Percentiles rank a stretch among this genome's conserved stretches.
phyloP scores from a whole-genome alignment of 1,284 basidiomycete genomes.

The Microbotryum violaceum region DNA sequence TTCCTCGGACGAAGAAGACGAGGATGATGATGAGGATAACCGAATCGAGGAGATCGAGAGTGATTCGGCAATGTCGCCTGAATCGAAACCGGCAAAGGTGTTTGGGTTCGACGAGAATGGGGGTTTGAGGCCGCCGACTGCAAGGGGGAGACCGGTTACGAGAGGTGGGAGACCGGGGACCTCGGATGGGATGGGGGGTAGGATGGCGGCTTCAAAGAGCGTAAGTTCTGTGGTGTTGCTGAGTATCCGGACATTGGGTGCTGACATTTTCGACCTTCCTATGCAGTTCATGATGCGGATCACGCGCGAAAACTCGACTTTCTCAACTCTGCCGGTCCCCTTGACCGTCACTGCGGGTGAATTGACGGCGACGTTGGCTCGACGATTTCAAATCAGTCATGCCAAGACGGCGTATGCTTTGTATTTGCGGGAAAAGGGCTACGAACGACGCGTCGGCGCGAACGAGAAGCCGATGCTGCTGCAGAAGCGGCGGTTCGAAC shows the following conservation, averaged over 20 bases:
- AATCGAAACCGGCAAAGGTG: conserved; percentile 13
- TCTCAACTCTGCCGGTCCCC: conserved; percentile 34
- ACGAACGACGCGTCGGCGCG: conserved; percentile 62
- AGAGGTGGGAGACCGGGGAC: conserved; percentile 29
- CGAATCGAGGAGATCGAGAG: conserved; percentile 32
- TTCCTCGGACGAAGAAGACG: conserved; percentile 37
- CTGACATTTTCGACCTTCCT: not conserved
- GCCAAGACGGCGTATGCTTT: conserved; percentile 17
- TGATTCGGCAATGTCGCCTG: not conserved
- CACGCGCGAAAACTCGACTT: conserved; percentile 33
- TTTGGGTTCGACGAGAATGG: conserved; percentile 12
- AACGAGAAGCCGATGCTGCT: conserved; percentile 81
- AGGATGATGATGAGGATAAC: conserved; percentile 37
- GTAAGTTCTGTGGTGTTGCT: conserved; percentile 17
- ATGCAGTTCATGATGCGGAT: conserved; percentile 34
- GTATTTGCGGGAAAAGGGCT: conserved; percentile 32
- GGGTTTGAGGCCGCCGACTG: conserved; percentile 16
- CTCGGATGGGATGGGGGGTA: conserved; percentile 19
- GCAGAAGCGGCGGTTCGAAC: conserved; percentile 72
- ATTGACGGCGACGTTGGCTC: conserved; percentile 26
- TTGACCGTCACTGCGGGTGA: conserved; percentile 31
- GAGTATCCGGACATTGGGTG: conserved; percentile 21
- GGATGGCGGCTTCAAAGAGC: conserved; percentile 26
- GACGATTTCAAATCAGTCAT: conserved; percentile 29
- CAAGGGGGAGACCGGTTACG: conserved; percentile 17